Percentiles rank a stretch among this genome's conserved stretches.
Evolutionary conservation across 2,329 filamentous ascomycete species (phyloP).

Genomic region (Hymenoscyphus repandus): DNA sequence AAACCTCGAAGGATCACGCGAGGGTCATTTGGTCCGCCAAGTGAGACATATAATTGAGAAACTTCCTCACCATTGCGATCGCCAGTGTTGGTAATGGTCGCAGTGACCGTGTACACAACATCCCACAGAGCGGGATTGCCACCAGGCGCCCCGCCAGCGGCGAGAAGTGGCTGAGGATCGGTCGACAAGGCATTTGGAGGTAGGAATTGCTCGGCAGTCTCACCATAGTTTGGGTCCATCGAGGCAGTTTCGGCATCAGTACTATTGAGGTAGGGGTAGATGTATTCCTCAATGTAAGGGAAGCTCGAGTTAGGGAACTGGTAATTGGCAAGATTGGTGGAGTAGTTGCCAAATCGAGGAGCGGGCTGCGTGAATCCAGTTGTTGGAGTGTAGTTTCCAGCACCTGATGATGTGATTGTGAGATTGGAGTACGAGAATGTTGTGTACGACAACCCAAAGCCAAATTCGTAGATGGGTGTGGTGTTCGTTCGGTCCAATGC

Average conservation of each 20-base stretch:
- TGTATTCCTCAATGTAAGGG: conserved; percentile 42
- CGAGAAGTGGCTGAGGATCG: conserved; percentile 38
- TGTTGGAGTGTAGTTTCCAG: conserved; percentile 40
- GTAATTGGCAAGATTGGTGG: conserved; percentile 59
- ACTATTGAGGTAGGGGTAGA: conserved; percentile 52
- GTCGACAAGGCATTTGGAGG: conserved; percentile 40
- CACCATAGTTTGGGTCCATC: conserved; percentile 31
- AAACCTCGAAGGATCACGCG: conserved; percentile 69
- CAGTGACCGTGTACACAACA: conserved; percentile 47
- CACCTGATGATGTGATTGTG: conserved; percentile 29
- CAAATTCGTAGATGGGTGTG: conserved; percentile 74
- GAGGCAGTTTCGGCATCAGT: conserved; percentile 45
- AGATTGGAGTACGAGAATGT: conserved; percentile 72
- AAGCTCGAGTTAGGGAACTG: conserved; percentile 57
- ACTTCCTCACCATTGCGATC: conserved; percentile 49
- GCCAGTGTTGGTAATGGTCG: conserved; percentile 52
- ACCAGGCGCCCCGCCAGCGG: conserved; percentile 48
- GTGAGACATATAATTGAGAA: conserved; percentile 64
- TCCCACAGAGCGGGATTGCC: conserved; percentile 52
- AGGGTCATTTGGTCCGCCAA: conserved; percentile 72
- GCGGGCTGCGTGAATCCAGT: conserved; percentile 58
- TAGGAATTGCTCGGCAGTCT: conserved; percentile 31
- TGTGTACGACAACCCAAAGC: conserved; percentile 75
- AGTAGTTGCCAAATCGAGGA: conserved; percentile 57
- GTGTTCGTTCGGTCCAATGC: conserved; percentile 61